A percentile compares a stretch with the other conserved stretches of the same genome.
Conservation (phyloP, 805 yeast species). For the Myxozyma sirexii region DNA sequence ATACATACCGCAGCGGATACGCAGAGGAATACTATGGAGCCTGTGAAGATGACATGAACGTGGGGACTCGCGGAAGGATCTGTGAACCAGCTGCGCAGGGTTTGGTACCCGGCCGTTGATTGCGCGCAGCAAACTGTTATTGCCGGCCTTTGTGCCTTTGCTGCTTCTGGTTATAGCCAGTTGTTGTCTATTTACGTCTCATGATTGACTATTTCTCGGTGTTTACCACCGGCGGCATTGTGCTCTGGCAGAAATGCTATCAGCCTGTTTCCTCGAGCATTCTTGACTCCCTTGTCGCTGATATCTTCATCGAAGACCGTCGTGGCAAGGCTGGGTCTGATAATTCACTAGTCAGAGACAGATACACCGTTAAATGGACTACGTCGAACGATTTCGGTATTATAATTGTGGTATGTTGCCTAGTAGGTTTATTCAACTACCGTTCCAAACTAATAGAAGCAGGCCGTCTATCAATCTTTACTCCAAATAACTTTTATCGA, state of each 20-base stretch:
- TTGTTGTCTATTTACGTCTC: no score
- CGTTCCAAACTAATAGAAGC: no score
- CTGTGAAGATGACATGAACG: background rate
- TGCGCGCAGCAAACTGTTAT: background rate
- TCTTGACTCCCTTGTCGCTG: constrained; percentile 54
- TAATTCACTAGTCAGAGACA: constrained; percentile 40
- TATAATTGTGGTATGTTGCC: constrained; percentile 42
- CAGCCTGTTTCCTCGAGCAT: constrained; percentile 48
- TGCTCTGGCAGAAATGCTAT: constrained; percentile 52
- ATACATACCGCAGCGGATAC: background rate
- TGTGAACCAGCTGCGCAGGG: background rate
- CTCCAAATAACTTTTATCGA: constrained; percentile 44
- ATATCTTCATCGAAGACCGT: constrained; percentile 48
- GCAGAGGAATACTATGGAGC: no score
- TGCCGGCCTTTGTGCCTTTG: background rate
- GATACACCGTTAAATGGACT: constrained; percentile 52
- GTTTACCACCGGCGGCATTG: constrained; percentile 57
- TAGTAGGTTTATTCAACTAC: no score
- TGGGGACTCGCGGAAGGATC: background rate
- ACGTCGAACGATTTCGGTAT: constrained; percentile 50
- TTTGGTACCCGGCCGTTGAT: background rate
- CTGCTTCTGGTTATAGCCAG: no score
- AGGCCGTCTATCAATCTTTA: constrained; percentile 42
- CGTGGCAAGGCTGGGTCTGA: constrained; percentile 7
- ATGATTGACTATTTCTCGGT: constrained; percentile 55